phyloP scores from a whole-genome alignment of 2,329 filamentous ascomycete species.

The Penicillium brasilianum region DNA sequence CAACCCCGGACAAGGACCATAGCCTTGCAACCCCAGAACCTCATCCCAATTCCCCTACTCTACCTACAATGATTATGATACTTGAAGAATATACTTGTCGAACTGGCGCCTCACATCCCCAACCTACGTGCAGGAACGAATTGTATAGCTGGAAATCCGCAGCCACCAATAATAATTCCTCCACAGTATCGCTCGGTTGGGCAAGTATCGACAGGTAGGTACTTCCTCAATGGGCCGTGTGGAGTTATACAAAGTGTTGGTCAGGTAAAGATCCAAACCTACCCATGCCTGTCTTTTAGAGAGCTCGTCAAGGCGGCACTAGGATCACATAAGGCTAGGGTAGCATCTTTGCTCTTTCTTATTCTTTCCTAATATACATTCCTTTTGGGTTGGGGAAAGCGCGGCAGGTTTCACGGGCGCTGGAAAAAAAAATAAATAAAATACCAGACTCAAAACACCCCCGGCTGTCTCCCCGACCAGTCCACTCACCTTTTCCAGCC shows the following conservation, averaged over 20 bases:
- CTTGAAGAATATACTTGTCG: slow-evolving; percentile 1
- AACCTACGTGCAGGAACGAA: slow-evolving; percentile 13
- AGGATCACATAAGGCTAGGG: slow-evolving; percentile 1
- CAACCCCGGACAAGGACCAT: background rate
- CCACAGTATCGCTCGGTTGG: background rate
- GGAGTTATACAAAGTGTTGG: background rate
- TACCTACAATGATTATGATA: background rate
- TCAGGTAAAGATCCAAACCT: background rate
- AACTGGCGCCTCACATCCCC: slow-evolving; percentile 1
- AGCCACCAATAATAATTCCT: slow-evolving; percentile 1
- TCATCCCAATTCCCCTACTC: background rate
- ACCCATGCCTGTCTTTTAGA: background rate
- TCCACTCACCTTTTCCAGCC: background rate
- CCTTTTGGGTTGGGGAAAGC: slow-evolving; percentile 8
- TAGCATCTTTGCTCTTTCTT: background rate
- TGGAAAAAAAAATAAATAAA: background rate
- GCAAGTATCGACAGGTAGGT: background rate
- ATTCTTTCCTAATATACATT: background rate
- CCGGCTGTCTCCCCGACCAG: background rate
- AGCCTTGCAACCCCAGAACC: background rate
- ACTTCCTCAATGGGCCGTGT: background rate
- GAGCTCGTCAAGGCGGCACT: slow-evolving; percentile 1
- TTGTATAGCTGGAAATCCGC: slow-evolving; percentile 5
- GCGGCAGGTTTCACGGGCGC: slow-evolving; percentile 9
- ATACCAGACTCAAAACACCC: background rate